Evolutionary conservation across 1,139 yeast genomes (phyloP), one percentile per base, ranked within the genome.

Genomic region (Chernovozyma sophiae-reginae): DNA sequence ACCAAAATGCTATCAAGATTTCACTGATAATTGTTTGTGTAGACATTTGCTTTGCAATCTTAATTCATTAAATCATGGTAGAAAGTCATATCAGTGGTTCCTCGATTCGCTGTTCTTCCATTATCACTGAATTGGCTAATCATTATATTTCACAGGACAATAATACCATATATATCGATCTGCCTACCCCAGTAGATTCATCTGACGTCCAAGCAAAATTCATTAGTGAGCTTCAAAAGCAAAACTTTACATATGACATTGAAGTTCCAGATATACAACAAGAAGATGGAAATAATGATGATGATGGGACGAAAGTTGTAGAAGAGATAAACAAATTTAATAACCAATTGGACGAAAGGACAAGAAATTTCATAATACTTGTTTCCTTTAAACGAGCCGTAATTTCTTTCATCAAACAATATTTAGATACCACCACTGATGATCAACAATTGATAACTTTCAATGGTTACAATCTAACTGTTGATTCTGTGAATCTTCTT

Each of bases 331-430:
- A 41, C 5, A 39, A 32, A 1, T 57, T 54, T 37, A 59, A 59
- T 41, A 36, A 35, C 3, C 53, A 43, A 2, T 32, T 57, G 17
- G 46, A 46, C 10, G 44, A 43, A 17, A 51, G 46, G 26, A 40
- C 52, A 3, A 43, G 43, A 20, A 57, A 53, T 13, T 46, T 46
- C 23, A 35, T 58, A 4, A 31, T 55, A 6, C 37, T 49, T 4
- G 41, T 49, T 15, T 51, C 55, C 4, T 55, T 58, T 35, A 56
- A 52, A 37, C 39, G 36, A 11, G 40, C 47, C 6, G 40, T 52
- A 4, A 38, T 38, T 10, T 32, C 30, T 2, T 15, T 36, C 19
- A 25, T 43, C 3, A 15, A 41, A 14, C 17, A 32, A 5, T 42
- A 40, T 24, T 32, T 46, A 22, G 33, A 22, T 11, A 11, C 29